A percentile compares a stretch with the other conserved stretches of the same genome.
Conservation (phyloP, 352 stramenopile genomes). For the Phytophthora foliorum region DNA sequence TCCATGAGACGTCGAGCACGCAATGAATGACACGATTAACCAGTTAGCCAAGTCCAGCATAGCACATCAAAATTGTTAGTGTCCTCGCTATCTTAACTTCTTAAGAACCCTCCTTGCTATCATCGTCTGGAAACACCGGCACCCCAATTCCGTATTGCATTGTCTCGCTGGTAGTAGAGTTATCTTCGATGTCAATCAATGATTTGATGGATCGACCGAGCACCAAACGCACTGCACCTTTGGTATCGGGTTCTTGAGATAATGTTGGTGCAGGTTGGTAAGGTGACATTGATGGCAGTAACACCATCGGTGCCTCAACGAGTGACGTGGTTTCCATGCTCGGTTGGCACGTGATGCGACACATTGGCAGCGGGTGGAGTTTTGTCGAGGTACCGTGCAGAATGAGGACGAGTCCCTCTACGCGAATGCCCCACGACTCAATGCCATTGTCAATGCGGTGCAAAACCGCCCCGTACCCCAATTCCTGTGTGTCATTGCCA, state of each 20-base stretch:
- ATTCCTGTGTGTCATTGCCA: neutral
- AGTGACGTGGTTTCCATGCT: neutral
- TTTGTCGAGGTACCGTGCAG: conserved; percentile 27
- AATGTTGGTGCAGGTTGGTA: conserved; percentile 24
- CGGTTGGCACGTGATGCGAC: conserved; percentile 43
- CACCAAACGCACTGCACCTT: conserved; percentile 1
- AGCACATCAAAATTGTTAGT: neutral
- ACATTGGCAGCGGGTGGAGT: conserved; percentile 44
- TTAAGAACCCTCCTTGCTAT: conserved; percentile 17
- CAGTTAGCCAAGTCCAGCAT: neutral
- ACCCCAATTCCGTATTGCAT: conserved; percentile 21
- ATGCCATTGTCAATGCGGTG: conserved; percentile 14
- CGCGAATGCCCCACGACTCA: conserved; percentile 39
- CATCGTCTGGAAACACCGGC: conserved; percentile 27
- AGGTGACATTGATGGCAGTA: conserved; percentile 36
- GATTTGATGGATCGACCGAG: conserved; percentile 31
- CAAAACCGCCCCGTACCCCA: conserved; percentile 30
- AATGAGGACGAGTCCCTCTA: conserved; percentile 50
- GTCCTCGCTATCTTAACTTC: conserved; percentile 11
- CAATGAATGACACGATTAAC: conserved; percentile 20
- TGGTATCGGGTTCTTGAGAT: neutral
- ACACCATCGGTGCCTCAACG: conserved; percentile 20
- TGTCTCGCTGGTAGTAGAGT: neutral
- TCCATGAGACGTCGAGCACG: neutral
- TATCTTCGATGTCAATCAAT: conserved; percentile 14